Conservation (phyloP, 257 asterid species). For the Craterostigma plantagineum region DNA sequence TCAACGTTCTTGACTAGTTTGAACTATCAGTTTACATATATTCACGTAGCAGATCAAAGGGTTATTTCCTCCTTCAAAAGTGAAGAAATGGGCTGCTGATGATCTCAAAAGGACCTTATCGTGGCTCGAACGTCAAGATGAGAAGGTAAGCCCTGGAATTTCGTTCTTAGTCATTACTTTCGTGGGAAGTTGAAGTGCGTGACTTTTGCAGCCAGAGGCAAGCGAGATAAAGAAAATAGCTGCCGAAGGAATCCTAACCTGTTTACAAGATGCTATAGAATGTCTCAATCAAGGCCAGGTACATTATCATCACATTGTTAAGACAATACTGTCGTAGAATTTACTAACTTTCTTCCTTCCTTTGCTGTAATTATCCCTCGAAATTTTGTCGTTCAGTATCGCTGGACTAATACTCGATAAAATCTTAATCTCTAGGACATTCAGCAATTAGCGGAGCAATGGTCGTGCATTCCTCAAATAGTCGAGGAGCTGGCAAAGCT, state of each 20-base stretch:
- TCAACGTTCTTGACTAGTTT: too few species aligned
- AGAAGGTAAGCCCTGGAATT: conserved; percentile 36
- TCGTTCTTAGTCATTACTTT: conserved; percentile 2
- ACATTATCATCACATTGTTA: conserved; percentile 4
- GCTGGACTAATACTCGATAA: too few species aligned
- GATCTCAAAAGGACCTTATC: conserved; percentile 55
- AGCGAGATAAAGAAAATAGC: conserved; percentile 64
- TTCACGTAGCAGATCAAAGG: too few species aligned
- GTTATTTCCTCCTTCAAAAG: conserved; percentile 47
- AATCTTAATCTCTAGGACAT: conserved; percentile 53
- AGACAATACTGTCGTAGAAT: too few species aligned
- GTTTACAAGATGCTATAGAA: conserved; percentile 75
- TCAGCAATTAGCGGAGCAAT: conserved; percentile 36
- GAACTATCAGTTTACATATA: too few species aligned
- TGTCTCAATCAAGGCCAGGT: conserved; percentile 64
- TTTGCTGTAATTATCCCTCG: too few species aligned
- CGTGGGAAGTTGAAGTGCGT: too few species aligned
- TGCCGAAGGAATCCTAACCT: conserved; percentile 79
- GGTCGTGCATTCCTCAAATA: conserved; percentile 75
- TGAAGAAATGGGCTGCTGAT: conserved; percentile 72
- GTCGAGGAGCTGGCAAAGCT: conserved; percentile 63
- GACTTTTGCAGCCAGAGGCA: conserved; percentile 66
- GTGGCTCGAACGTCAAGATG: conserved; percentile 87
- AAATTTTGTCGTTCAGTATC: too few species aligned
- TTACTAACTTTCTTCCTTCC: too few species aligned